Conservation (phyloP, 2,329 filamentous ascomycete species). For the Didymosphaeria variabile region DNA sequence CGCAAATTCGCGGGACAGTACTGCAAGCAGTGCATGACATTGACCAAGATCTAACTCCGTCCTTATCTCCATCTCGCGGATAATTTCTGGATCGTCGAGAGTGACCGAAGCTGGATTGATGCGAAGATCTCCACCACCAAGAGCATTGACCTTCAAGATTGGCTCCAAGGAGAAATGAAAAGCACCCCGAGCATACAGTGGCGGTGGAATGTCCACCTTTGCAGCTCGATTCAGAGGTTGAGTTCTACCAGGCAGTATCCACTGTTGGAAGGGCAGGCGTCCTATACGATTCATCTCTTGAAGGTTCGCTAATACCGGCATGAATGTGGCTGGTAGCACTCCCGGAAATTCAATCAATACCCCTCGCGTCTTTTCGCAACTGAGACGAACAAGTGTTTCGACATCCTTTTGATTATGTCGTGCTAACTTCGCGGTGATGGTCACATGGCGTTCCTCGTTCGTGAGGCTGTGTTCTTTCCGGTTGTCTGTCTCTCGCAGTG, state of each 20-base stretch:
- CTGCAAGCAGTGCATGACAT: slow-evolving; percentile 61
- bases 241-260: slow-evolving; percentile 33
- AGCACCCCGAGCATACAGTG: slow-evolving; percentile 34
- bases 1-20: slow-evolving; percentile 63
- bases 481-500: slow-evolving; percentile 18
- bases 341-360: slow-evolving; percentile 39
- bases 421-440: slow-evolving; percentile 28
- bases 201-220: slow-evolving; percentile 32
- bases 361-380: slow-evolving; percentile 20
- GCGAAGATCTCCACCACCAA: background rate
- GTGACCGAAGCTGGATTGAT: slow-evolving; percentile 21
- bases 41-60: slow-evolving; percentile 60
- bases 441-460: slow-evolving; percentile 16
- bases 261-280: slow-evolving; percentile 38
- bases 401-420: slow-evolving; percentile 26
- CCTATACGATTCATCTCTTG: slow-evolving; percentile 36
- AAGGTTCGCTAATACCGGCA: slow-evolving; percentile 37
- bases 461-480: slow-evolving; percentile 21
- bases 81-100: slow-evolving; percentile 21
- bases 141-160: slow-evolving; percentile 21
- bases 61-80: slow-evolving; percentile 23
- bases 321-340: slow-evolving; percentile 42
- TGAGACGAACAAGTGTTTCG: slow-evolving; percentile 24
- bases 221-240: background rate
- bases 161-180: slow-evolving; percentile 33